phyloP scores from a whole-genome alignment of 495 filamentous ascomycete species.

The Immersiella caudata region DNA sequence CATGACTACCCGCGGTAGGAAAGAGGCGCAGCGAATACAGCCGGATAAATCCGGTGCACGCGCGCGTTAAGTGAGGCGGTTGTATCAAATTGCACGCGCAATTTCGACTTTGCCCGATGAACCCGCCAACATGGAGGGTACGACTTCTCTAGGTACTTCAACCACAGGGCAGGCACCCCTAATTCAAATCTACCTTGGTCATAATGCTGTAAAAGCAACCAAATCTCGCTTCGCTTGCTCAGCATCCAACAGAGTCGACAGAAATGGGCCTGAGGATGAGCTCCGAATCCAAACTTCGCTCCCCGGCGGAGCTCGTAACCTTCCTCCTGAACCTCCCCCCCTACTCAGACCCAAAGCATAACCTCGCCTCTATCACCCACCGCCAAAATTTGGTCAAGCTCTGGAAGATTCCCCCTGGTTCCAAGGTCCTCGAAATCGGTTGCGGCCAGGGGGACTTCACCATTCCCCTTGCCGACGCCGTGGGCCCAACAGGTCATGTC shows the following conservation, averaged over 20 bases:
- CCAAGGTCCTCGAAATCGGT: constrained; percentile 49
- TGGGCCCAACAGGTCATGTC: constrained; percentile 45
- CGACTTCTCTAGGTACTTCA: no score
- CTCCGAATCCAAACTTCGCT: neutral
- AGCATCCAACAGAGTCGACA: neutral
- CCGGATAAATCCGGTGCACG: no score
- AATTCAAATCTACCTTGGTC: no score
- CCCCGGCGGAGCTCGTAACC: constrained; percentile 2
- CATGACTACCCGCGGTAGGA: no score
- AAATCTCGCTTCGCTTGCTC: no score
- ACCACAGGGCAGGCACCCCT: no score
- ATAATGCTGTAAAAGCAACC: no score
- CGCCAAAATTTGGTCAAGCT: constrained; percentile 16
- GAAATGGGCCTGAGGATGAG: constrained; percentile 7
- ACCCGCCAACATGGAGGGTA: no score
- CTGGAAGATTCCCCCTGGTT: constrained; percentile 32
- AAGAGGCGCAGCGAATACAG: no score
- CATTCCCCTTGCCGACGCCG: constrained; percentile 44
- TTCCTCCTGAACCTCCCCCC: constrained; percentile 1
- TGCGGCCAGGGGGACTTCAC: constrained; percentile 54
- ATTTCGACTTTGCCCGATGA: no score
- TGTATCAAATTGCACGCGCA: no score
- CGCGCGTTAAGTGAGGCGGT: no score
- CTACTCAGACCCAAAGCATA: constrained; percentile 1
- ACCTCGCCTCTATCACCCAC: constrained; percentile 14